phyloP scores from a whole-genome alignment of 345 rosid genomes.

The Aquilaria sinensis region DNA sequence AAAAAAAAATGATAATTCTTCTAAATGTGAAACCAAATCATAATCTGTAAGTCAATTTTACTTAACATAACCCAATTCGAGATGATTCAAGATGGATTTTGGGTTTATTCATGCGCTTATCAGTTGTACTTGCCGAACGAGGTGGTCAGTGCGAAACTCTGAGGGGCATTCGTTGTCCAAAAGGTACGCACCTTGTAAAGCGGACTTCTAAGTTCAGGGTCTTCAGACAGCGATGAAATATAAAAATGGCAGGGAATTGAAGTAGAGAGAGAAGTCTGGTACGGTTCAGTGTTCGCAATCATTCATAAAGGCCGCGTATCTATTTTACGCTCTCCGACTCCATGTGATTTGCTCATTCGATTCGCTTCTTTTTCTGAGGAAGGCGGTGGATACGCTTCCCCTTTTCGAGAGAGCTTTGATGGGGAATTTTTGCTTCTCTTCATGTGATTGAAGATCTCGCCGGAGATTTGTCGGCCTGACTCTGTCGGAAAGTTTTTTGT shows the following conservation, averaged over 20 bases:
- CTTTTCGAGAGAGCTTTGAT: neutral
- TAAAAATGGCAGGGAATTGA: neutral
- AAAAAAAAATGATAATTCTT: too few relatives aligned
- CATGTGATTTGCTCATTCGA: conserved; percentile 6
- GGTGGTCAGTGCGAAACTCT: too few relatives aligned
- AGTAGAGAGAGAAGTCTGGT: neutral
- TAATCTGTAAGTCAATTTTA: too few relatives aligned
- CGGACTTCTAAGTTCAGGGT: too few relatives aligned
- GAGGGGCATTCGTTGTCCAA: neutral
- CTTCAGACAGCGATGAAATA: too few relatives aligned
- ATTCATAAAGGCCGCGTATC: neutral
- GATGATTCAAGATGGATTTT: too few relatives aligned
- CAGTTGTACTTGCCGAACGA: too few relatives aligned
- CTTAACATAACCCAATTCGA: too few relatives aligned
- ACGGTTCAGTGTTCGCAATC: neutral
- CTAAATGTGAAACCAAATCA: too few relatives aligned
- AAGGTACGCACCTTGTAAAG: neutral
- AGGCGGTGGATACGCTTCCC: neutral
- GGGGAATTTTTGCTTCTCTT: neutral
- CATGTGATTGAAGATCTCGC: neutral
- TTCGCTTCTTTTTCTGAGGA: neutral
- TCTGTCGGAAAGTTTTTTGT: neutral
- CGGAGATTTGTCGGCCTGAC: neutral
- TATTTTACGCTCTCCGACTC: neutral
- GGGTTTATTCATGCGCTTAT: too few relatives aligned